Evolutionary conservation across 169 alveolate species (phyloP).

Genomic region (Plasmodium vinckei): DNA sequence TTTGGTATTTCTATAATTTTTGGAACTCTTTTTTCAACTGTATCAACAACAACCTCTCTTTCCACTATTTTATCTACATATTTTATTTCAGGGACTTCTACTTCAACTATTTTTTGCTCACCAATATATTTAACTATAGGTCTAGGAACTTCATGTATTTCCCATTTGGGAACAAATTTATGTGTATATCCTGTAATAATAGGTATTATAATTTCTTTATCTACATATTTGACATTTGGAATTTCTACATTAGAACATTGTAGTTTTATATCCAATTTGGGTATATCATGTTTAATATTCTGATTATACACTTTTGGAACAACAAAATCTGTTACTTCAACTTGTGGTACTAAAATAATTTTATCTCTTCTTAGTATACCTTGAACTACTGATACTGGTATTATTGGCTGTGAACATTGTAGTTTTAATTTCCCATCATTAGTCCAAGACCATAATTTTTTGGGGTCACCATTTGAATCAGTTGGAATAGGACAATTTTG

Average conservation of each 20-base stretch:
- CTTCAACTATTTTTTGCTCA: constrained; percentile 87
- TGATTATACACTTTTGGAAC: constrained; percentile 88
- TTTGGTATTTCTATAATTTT: constrained; percentile 88
- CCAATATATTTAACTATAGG: constrained; percentile 90
- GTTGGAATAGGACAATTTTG: constrained; percentile 29
- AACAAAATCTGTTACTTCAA: constrained; percentile 87
- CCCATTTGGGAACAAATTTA: constrained; percentile 91
- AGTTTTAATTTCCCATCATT: constrained; percentile 82
- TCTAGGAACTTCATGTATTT: constrained; percentile 89
- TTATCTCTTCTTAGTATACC: constrained; percentile 89
- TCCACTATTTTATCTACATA: constrained; percentile 89
- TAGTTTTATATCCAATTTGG: constrained; percentile 84
- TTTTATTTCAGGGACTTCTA: constrained; percentile 89
- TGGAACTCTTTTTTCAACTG: constrained; percentile 90
- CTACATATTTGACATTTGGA: constrained; percentile 86
- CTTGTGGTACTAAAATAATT: constrained; percentile 89
- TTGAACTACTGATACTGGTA: constrained; percentile 90
- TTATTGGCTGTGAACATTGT: constrained; percentile 85
- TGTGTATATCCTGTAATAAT: constrained; percentile 89
- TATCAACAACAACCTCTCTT: constrained; percentile 88
- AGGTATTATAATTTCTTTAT: constrained; percentile 87
- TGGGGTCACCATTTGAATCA: constrained; percentile 1
- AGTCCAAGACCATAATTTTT: constrained; percentile 88
- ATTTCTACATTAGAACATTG: constrained; percentile 83
- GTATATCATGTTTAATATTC: constrained; percentile 89